Base-by-base conservation (phyloP, 1,284 basidiomycete genomes). In the Ustilago lituana region DNA sequence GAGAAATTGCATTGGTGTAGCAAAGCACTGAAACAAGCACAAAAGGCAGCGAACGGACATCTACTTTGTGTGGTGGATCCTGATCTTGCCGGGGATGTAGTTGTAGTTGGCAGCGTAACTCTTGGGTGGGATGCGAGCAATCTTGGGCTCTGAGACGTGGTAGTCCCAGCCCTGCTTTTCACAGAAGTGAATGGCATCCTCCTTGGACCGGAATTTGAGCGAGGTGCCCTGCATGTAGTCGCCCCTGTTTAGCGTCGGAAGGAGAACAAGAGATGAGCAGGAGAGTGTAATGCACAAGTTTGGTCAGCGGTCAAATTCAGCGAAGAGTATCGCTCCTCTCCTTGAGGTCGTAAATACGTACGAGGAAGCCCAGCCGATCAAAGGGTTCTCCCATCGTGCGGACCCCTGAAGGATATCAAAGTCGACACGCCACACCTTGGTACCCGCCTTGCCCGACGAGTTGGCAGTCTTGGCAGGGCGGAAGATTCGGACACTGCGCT, bases 151-250 rank as follows among this genome's bases (percentile, higher is more conserved):
- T 62, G 82, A 79, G 32, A 84, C 74, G 52, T 81, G 81, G 74
- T 82, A 84, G 55, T 80, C 71, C 80, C 77, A 80, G 38, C 78
- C 76, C 49, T 80, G 79, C 71, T 79, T 80, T 62, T 80, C 74
- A 67, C 84, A 91, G 77, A 98, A 98, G 81, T 93, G 91, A 64
- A 96, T 87, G 22, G 96, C 95, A 79, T 94, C 93, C 81, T 94
- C 93, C 84, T 91, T 92, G 48, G 89, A 89, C 73, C 87, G 87
- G 88, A 98, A 98, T 38, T 89, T 88, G 78, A 98, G 77, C 15
- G 90, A 88, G 2, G 92, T 92, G 26, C 91, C 94, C 83, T 98
- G 95, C 89, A 98, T 91, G 84, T 97, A 98, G 84, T 98, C 95
- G 62, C 93, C 95, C 54, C 93, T 94, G 74, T 37, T 39, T 31